Conservation (phyloP, 805 yeast species). For the Ogataea methanolica region DNA sequence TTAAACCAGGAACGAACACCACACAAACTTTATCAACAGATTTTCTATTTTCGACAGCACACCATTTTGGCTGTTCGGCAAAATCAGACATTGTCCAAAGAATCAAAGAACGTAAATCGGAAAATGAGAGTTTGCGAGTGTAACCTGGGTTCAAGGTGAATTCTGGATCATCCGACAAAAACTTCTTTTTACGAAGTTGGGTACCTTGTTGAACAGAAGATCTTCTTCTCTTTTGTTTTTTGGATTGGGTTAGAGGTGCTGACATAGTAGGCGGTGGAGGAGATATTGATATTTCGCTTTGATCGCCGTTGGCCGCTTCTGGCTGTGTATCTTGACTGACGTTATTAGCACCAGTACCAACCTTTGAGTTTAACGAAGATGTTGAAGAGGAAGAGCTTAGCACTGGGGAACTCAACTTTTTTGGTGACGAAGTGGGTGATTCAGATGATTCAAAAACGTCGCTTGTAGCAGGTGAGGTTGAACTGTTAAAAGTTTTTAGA, state of each 20-base stretch:
- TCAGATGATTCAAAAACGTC: constrained; percentile 3
- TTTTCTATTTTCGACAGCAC: constrained; percentile 42
- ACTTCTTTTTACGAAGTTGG: constrained; percentile 30
- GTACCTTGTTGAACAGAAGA: constrained; percentile 31
- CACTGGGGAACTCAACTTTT: constrained; percentile 25
- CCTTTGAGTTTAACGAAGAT: not conserved
- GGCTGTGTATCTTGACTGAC: too few relatives aligned
- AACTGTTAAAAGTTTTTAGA: constrained; percentile 6
- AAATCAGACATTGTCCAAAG: constrained; percentile 38
- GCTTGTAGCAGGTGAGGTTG: not conserved
- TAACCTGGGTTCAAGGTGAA: constrained; percentile 12
- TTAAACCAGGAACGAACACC: constrained; percentile 63
- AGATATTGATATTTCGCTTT: too few relatives aligned
- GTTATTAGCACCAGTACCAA: not conserved
- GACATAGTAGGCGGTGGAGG: constrained; percentile 2
- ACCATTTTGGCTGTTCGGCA: constrained; percentile 43
- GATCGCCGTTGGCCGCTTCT: too few relatives aligned
- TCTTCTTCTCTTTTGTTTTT: constrained; percentile 36
- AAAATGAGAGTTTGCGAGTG: constrained; percentile 28
- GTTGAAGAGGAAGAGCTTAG: not conserved
- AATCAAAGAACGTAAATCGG: constrained; percentile 44
- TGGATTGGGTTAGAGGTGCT: constrained; percentile 6
- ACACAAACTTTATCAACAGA: constrained; percentile 51
- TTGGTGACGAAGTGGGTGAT: constrained; percentile 8
- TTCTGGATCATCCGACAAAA: constrained; percentile 23